A percentile compares a stretch with the other conserved stretches of the same genome.
Evolutionary conservation across 441 rosid species (phyloP).

Genomic region (Biscutella laevigata): DNA sequence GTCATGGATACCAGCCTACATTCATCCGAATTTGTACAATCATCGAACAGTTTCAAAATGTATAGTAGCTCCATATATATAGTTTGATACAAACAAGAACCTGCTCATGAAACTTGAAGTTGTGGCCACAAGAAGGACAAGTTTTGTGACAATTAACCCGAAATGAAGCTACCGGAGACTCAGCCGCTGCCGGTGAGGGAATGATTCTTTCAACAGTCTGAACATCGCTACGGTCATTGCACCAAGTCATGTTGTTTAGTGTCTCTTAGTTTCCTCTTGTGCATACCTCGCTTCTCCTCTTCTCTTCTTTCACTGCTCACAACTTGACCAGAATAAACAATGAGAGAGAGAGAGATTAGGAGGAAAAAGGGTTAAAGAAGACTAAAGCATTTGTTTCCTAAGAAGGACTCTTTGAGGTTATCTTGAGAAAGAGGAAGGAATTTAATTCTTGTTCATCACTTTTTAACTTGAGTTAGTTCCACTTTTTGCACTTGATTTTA

Average conservation of each 20-base stretch:
- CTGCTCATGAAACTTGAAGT: constrained; percentile 58
- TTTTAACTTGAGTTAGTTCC: constrained; percentile 25
- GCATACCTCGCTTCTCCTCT: constrained; percentile 27
- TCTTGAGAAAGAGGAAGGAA: constrained; percentile 58
- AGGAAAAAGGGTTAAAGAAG: constrained; percentile 30
- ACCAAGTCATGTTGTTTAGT: constrained; percentile 59
- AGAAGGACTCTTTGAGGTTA: constrained; percentile 36
- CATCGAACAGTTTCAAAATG: neutral
- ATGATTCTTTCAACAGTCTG: constrained; percentile 48
- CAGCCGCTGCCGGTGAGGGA: constrained; percentile 25
- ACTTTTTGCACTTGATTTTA: constrained; percentile 20
- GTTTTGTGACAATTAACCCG: constrained; percentile 24
- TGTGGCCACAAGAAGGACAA: constrained; percentile 88
- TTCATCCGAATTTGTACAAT: neutral
- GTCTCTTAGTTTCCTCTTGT: constrained; percentile 24
- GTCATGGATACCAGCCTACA: constrained; percentile 46
- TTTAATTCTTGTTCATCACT: constrained; percentile 42
- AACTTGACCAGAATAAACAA: constrained; percentile 30
- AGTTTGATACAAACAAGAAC: constrained; percentile 24
- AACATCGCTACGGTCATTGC: constrained; percentile 64
- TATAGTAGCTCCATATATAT: neutral
- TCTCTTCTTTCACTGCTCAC: constrained; percentile 22
- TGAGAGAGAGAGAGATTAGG: constrained; percentile 16
- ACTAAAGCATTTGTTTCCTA: constrained; percentile 39
- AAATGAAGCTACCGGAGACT: constrained; percentile 18